Conservation (phyloP, 805 yeast species). For the Cyberlindnera maclurae region DNA sequence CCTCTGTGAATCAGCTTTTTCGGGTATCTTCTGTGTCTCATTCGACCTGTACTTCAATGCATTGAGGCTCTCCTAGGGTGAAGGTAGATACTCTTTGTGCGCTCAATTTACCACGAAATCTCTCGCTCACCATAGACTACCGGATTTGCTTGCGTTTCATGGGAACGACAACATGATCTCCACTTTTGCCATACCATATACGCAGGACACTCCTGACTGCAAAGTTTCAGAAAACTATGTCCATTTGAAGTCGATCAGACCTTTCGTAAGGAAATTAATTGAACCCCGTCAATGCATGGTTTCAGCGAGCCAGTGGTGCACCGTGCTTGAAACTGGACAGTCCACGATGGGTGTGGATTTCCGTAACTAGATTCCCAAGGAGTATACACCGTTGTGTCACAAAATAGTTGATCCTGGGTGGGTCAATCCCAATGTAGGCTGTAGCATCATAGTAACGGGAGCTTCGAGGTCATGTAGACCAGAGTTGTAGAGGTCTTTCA, state of each 20-base stretch:
- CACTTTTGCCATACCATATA: slow-evolving; percentile 18
- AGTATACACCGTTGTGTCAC: slow-evolving; percentile 14
- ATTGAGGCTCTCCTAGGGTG: slow-evolving; percentile 22
- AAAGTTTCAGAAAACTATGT: slow-evolving; percentile 16
- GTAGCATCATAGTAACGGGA: background rate
- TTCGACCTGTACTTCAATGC: slow-evolving; percentile 29
- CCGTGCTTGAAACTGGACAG: no score
- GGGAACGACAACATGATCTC: slow-evolving; percentile 24
- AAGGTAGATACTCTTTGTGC: slow-evolving; percentile 21
- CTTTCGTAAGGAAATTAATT: slow-evolving; percentile 18
- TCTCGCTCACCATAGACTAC: slow-evolving; percentile 14
- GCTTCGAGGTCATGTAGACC: no score
- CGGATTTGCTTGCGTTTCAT: slow-evolving; percentile 21
- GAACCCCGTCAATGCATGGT: no score
- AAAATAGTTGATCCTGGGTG: background rate
- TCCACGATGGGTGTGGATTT: no score
- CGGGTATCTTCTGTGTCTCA: slow-evolving; percentile 26
- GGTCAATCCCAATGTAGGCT: background rate
- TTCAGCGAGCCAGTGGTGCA: no score
- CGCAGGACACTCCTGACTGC: slow-evolving; percentile 20
- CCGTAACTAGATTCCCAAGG: no score
- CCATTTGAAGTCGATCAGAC: slow-evolving; percentile 22
- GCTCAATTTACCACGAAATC: slow-evolving; percentile 23
- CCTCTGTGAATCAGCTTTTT: no score
- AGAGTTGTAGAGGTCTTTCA: no score